A percentile compares a stretch with the other conserved stretches of the same genome.
phyloP scores from a whole-genome alignment of 2,329 filamentous ascomycete species.

The Diplodia mutila region DNA sequence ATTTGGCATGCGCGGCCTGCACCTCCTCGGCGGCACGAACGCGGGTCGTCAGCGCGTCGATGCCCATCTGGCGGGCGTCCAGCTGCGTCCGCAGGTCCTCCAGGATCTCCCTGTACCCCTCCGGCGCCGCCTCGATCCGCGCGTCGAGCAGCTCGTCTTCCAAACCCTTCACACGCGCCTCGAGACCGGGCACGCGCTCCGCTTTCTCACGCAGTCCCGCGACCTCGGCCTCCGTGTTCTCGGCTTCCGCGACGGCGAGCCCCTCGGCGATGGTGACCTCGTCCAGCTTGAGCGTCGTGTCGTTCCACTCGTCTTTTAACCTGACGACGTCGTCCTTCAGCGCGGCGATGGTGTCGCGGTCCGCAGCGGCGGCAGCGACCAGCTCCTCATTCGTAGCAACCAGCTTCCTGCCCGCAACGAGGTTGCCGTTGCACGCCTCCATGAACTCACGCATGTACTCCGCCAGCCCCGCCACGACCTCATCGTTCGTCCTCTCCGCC shows the following conservation, averaged over 20 bases:
- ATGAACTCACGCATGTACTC: not conserved
- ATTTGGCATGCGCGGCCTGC: not conserved
- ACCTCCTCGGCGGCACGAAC: not conserved
- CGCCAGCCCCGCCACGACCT: not conserved
- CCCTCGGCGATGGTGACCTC: not conserved
- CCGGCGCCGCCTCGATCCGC: not conserved
- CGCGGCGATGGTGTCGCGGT: not conserved
- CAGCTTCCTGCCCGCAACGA: not conserved
- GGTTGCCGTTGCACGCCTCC: not conserved
- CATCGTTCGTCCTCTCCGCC: not conserved
- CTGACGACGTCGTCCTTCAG: not conserved
- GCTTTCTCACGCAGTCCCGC: not conserved
- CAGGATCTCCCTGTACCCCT: accelerated
- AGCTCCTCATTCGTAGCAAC: not conserved
- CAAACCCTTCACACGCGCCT: not conserved
- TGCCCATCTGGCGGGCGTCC: not conserved
- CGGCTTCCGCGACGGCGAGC: not conserved
- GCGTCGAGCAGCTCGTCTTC: not conserved
- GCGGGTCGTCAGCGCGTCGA: not conserved
- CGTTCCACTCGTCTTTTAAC: not conserved
- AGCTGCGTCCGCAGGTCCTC: not conserved
- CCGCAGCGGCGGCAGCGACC: not conserved
- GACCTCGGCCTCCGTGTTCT: not conserved
- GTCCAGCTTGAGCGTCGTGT: not conserved
- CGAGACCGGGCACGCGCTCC: not conserved